Evolutionary conservation across 116 monocot genomes (phyloP).

Genomic region (Papilionanthe hybrid): DNA sequence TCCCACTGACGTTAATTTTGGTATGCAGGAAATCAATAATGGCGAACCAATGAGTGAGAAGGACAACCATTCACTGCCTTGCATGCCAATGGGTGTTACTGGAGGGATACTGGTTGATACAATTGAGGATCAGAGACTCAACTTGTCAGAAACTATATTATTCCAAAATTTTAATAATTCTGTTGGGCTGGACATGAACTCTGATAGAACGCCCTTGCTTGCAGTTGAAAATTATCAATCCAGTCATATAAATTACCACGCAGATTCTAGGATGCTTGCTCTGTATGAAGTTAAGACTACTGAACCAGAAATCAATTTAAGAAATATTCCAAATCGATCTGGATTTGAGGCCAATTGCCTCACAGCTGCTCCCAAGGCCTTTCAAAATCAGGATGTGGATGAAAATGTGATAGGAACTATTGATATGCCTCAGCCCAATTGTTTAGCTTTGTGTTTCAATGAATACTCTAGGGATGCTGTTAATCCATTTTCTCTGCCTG

Average conservation of each 20-base stretch:
- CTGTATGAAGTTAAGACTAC: conserved; percentile 8
- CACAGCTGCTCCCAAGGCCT: conserved; percentile 3
- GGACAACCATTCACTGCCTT: conserved; percentile 13
- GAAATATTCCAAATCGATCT: background rate
- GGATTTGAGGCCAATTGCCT: background rate
- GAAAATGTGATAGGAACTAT: conserved; percentile 9
- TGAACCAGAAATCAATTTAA: conserved; percentile 9
- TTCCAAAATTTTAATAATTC: conserved; percentile 29
- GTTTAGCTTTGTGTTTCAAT: conserved; percentile 2
- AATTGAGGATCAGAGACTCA: conserved; percentile 1
- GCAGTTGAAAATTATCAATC: conserved; percentile 5
- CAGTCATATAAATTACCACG: background rate
- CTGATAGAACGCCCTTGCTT: background rate
- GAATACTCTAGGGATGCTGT: conserved; percentile 8
- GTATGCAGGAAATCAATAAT: background rate
- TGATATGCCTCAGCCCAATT: conserved; percentile 7
- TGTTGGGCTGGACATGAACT: conserved; percentile 11
- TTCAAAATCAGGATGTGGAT: conserved; percentile 13
- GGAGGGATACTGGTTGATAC: conserved; percentile 1
- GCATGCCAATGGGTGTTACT: conserved; percentile 9
- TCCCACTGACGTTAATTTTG: conserved; percentile 15
- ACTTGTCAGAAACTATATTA: conserved; percentile 49
- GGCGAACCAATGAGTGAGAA: background rate
- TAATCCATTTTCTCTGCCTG: background rate
- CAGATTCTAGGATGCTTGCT: conserved; percentile 3